Conservation (phyloP, 805 yeast species). For the Myxozyma sirexii region DNA sequence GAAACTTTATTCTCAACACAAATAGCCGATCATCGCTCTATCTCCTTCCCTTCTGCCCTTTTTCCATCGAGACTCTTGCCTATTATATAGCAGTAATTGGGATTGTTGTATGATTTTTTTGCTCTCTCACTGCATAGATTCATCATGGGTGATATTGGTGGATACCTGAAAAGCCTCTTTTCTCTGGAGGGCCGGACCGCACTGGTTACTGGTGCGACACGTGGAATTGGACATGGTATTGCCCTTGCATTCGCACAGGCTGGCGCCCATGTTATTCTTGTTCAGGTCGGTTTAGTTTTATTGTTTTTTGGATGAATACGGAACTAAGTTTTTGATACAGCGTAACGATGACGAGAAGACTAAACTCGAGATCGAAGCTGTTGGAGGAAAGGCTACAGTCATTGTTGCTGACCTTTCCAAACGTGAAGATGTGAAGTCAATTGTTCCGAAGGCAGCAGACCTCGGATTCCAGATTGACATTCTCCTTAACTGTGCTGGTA, state of each 20-base stretch:
- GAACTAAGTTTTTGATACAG: slow-evolving; percentile 4
- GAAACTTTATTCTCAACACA: background rate
- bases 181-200: slow-evolving; percentile 50
- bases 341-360: slow-evolving; percentile 35
- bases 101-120: too few species aligned
- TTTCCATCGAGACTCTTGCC: too few species aligned
- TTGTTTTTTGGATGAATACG: background rate
- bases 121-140: too few species aligned
- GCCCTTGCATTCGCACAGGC: slow-evolving; percentile 57
- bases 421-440: slow-evolving; percentile 39
- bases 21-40: background rate
- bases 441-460: slow-evolving; percentile 42
- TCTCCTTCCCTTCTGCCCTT: background rate
- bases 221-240: slow-evolving; percentile 60
- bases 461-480: slow-evolving; percentile 46
- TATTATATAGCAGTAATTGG: too few species aligned
- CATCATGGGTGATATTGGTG: slow-evolving; percentile 9
- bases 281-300: slow-evolving; percentile 39
- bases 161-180: slow-evolving; percentile 35
- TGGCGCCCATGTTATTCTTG: slow-evolving; percentile 48
- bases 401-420: slow-evolving; percentile 38
- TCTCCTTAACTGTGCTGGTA: slow-evolving; percentile 51
- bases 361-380: slow-evolving; percentile 38
- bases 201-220: slow-evolving; percentile 57
- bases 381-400: slow-evolving; percentile 40